Evolutionary conservation across 164 flowering plant species (phyloP), one percentile per base, ranked within the genome.

Genomic region (Nymphaea colorata): DNA sequence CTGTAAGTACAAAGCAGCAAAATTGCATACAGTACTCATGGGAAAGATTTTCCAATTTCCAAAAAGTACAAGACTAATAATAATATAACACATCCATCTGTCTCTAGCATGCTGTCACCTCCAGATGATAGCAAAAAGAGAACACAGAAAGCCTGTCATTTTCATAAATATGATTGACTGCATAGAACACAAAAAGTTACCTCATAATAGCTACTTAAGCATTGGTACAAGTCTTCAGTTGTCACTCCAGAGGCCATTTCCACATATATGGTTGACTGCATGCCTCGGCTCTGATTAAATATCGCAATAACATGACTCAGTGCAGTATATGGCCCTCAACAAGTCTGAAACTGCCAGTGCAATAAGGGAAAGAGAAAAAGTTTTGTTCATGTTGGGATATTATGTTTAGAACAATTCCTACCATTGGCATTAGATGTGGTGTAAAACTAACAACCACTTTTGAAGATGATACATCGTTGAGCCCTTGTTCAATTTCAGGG

Each of bases 401-500:
- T 25, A 25, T 25, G 36, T 25, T 25, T 25, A 59, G 55, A 5
- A 47, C 36, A 59, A 25, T 17, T 62, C 61, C 71, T 82, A 95
- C 99, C 99, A 92, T 92, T 64, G 98, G 99, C 89, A 92, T 90
- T 42, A 95, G 80, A 74, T 90, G 94, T 66, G 99, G 99, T 64
- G 97, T 95, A 78, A 92, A 95, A 85, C 98, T 95, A 74, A 95
- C 86, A 25, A 87, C 89, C 41, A 92, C 81, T 80, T 84, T 85
- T 64, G 96, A 76, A 70, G 76, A 47, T 69, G 94, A 88, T 70
- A 79, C 93, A 71, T 85, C 94, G 68, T 91, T 80, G 64, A 95
- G 82, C 61, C 98, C 99, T 79, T 95, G 99, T 78, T 95, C 99
- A 67, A 95, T 92, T 79, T 95, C 99, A 15, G 96, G 98, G 69